Conservation (phyloP, 371 early-diverging fungal genomes). For the Apophysomyces sp. region DNA sequence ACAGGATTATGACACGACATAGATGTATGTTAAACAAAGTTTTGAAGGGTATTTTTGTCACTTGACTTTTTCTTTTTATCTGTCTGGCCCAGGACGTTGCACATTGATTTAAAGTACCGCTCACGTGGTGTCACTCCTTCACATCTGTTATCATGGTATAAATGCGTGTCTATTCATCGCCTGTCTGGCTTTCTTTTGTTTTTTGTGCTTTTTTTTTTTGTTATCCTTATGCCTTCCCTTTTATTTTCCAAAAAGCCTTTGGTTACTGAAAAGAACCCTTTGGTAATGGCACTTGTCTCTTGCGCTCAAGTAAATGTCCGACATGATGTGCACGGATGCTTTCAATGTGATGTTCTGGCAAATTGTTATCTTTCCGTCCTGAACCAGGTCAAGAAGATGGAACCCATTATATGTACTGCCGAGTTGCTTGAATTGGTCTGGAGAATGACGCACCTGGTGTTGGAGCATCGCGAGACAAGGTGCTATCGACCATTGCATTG, state of each 20-base stretch:
- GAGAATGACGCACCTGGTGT: constrained; percentile 27
- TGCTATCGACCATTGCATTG: constrained; percentile 16
- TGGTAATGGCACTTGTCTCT: neutral
- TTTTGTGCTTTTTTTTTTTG: neutral
- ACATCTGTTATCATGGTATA: neutral
- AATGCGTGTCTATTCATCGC: neutral
- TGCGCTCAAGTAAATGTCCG: constrained; percentile 18
- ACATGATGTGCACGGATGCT: constrained; percentile 22
- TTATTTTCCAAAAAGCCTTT: neutral
- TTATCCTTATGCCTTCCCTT: neutral
- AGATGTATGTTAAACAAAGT: neutral
- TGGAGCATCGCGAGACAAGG: constrained; percentile 23
- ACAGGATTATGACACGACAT: neutral
- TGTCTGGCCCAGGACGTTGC: neutral
- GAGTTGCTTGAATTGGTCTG: constrained; percentile 30
- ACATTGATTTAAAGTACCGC: neutral
- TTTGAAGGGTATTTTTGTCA: too few relatives aligned
- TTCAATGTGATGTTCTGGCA: constrained; percentile 14
- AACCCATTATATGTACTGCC: constrained; percentile 17
- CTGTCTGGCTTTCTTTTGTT: neutral
- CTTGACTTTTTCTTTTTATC: neutral
- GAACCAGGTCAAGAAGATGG: constrained; percentile 7
- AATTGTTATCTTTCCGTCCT: constrained; percentile 18
- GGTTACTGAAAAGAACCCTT: neutral
- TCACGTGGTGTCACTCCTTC: constrained; percentile 1